Conservation (phyloP, 179 eudicot species). For the Beta corolliflora region DNA sequence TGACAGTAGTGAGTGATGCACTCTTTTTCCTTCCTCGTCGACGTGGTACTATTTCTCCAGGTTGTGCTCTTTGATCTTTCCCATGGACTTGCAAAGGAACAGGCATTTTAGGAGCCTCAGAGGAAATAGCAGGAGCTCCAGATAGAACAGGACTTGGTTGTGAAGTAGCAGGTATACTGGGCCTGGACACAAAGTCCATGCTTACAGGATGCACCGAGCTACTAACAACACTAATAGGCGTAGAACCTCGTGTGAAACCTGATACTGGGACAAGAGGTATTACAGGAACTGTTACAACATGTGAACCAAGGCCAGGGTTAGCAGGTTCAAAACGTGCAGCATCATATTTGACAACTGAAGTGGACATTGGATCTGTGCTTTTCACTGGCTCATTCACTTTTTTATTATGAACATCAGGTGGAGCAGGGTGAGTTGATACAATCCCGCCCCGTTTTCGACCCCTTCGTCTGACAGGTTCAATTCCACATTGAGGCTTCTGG, state of each 20-base stretch:
- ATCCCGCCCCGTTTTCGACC: slow-evolving; percentile 39
- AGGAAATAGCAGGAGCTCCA: slow-evolving; percentile 27
- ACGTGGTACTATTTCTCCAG: slow-evolving; percentile 45
- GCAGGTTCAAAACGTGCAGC: slow-evolving; percentile 25
- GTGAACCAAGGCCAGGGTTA: slow-evolving; percentile 24
- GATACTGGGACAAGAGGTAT: slow-evolving; percentile 36
- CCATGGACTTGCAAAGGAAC: slow-evolving; percentile 36
- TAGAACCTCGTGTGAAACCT: slow-evolving; percentile 31
- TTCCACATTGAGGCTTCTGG: slow-evolving; percentile 37
- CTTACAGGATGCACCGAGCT: slow-evolving; percentile 28
- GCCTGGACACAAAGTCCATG: slow-evolving; percentile 25
- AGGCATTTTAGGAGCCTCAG: slow-evolving; percentile 28
- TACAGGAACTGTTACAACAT: slow-evolving; percentile 30
- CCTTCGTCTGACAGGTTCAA: slow-evolving; percentile 41
- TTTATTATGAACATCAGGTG: slow-evolving; percentile 19
- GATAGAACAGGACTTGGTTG: slow-evolving; percentile 31
- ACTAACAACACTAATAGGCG: slow-evolving; percentile 26
- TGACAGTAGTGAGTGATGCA: slow-evolving; percentile 25
- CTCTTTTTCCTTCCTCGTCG: slow-evolving; percentile 65
- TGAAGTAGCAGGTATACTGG: slow-evolving; percentile 31
- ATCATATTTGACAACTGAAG: slow-evolving; percentile 23
- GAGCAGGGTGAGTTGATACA: slow-evolving; percentile 22
- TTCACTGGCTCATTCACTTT: slow-evolving; percentile 25
- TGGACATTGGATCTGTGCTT: slow-evolving; percentile 2
- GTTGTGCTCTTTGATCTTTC: slow-evolving; percentile 41